These are phyloP conservation scores for Hypomyces perniciosus DNA, from an alignment of 2,329 filamentous ascomycete genomes.

Conservation along the genomic window DNA sequence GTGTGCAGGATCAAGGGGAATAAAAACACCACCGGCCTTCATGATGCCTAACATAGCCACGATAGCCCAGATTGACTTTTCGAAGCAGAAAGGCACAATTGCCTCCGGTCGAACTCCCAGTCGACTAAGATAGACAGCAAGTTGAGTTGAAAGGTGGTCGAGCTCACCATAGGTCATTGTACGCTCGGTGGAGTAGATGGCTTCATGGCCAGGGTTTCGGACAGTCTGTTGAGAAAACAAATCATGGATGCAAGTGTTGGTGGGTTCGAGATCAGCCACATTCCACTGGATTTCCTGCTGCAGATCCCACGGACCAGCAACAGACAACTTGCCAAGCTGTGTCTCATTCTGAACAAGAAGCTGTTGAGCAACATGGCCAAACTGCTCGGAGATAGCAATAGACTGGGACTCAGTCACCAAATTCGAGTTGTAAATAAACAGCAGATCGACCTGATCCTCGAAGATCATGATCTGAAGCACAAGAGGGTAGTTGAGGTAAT, in stretches of 20 bases:
- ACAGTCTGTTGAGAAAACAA: conserved; percentile 4
- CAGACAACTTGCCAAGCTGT: not conserved
- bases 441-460: conserved; percentile 2
- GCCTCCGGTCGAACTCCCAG: conserved; percentile 20
- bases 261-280: not conserved
- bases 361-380: conserved; percentile 1
- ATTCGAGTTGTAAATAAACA: conserved; percentile 2
- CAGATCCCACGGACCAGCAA: conserved; percentile 4
- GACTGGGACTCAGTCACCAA: not conserved
- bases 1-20: conserved; percentile 11
- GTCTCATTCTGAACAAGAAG: not conserved
- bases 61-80: conserved; percentile 27
- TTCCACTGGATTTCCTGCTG: conserved; percentile 3
- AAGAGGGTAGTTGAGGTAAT: conserved; percentile 6
- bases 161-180: conserved; percentile 16
- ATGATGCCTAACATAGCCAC: conserved; percentile 27
- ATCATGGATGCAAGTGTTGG: not conserved
- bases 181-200: conserved; percentile 3
- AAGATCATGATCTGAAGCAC: not conserved
- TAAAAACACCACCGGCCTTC: conserved; percentile 23
- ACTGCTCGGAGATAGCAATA: conserved; percentile 1
- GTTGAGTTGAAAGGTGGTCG: conserved; percentile 8
- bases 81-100: conserved; percentile 26
- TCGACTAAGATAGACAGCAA: conserved; percentile 7
- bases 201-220: conserved; percentile 3